A percentile compares a stretch with the other conserved stretches of the same genome.
phyloP scores from a whole-genome alignment of 2,329 filamentous ascomycete species.

The Aureobasidium vineae region DNA sequence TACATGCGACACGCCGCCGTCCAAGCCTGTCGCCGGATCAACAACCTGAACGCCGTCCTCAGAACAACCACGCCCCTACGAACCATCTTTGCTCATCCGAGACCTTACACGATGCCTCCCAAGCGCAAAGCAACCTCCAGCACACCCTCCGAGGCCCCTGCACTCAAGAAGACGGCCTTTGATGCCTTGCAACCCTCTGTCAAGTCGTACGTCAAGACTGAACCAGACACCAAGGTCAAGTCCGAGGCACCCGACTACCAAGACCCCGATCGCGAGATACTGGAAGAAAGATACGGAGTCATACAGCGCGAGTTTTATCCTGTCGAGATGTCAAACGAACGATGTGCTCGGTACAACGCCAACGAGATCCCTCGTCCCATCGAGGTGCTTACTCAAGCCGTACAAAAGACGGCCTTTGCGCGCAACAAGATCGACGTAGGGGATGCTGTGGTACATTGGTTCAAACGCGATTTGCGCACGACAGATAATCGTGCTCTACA shows the following conservation, averaged over 20 bases:
- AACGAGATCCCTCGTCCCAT: constrained; percentile 70
- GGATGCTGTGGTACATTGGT: constrained; percentile 80
- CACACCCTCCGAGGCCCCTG: constrained; percentile 33
- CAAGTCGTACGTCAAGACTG: constrained; percentile 20
- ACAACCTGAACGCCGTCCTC: not conserved
- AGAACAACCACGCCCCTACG: not conserved
- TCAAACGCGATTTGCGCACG: constrained; percentile 75
- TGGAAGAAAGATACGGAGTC: constrained; percentile 42
- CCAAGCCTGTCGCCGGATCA: no score
- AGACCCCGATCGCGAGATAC: constrained; percentile 35
- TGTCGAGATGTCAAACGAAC: constrained; percentile 77
- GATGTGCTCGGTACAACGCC: constrained; percentile 71
- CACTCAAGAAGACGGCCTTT: constrained; percentile 27
- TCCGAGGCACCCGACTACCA: constrained; percentile 34
- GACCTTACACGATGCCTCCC: constrained; percentile 34
- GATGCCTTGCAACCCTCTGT: constrained; percentile 1
- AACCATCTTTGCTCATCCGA: not conserved
- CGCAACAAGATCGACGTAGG: constrained; percentile 56
- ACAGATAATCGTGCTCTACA: constrained; percentile 71
- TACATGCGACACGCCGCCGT: not conserved
- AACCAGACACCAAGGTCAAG: constrained; percentile 5
- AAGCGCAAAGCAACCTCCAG: constrained; percentile 39
- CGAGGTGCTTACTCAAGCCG: constrained; percentile 60
- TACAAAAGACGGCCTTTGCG: constrained; percentile 58
- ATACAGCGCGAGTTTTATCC: constrained; percentile 70